These are phyloP conservation scores for Parafenestella ontariensis DNA, from an alignment of 2,329 filamentous ascomycete species.

Conservation along the genomic window DNA sequence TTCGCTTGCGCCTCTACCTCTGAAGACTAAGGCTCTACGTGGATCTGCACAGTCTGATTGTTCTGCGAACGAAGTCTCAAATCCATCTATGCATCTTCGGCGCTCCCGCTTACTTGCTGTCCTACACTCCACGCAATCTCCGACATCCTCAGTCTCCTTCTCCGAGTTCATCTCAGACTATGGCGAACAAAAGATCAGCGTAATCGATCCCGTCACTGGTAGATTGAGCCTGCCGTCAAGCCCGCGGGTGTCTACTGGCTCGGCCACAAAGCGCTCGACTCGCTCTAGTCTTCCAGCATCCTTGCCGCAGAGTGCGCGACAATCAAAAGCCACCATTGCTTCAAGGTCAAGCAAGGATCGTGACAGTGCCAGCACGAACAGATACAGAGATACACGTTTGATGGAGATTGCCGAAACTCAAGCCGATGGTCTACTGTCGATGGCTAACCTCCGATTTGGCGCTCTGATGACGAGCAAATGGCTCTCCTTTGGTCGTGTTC, in stretches of 20 bases:
- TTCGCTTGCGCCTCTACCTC: conserved; percentile 38
- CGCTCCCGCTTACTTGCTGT: conserved; percentile 61
- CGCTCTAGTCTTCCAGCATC: conserved; percentile 46
- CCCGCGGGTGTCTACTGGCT: conserved; percentile 39
- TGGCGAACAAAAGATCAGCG: conserved; percentile 50
- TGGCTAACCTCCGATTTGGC: conserved; percentile 78
- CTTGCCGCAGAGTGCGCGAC: conserved; percentile 36
- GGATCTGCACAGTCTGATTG: conserved; percentile 29
- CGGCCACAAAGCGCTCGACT: conserved; percentile 37
- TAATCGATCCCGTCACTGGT: conserved; percentile 48
- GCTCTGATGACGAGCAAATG: conserved; percentile 88
- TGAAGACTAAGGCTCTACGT: conserved; percentile 32
- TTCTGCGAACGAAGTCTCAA: conserved; percentile 36
- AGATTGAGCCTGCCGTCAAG: conserved; percentile 46
- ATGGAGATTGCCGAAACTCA: conserved; percentile 52
- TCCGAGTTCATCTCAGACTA: conserved; percentile 63
- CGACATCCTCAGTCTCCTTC: conserved; percentile 61
- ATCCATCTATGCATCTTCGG: conserved; percentile 52
- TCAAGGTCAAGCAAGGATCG: conserved; percentile 45
- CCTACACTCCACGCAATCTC: conserved; percentile 57
- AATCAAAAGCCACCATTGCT: conserved; percentile 39
- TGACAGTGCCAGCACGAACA: conserved; percentile 39
- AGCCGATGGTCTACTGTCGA: conserved; percentile 53
- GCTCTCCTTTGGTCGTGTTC: conserved; percentile 82
- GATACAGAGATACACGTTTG: conserved; percentile 65